Base-by-base conservation (phyloP, 129 eudicot genomes). In the Escallonia herrerae region DNA sequence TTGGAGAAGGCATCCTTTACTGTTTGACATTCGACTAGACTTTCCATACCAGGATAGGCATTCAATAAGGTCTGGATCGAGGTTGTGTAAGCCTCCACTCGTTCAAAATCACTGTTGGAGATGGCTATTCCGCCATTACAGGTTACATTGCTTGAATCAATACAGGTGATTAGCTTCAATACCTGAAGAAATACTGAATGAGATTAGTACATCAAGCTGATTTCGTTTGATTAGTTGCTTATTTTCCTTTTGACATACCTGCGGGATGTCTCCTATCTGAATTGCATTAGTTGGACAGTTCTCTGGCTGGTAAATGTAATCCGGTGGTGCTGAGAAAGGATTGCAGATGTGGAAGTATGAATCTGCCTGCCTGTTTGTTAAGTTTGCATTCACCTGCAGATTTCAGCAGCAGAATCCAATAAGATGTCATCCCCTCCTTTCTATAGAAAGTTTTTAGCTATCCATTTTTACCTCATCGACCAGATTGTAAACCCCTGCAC, bases 261-360 rank as follows among this genome's bases (percentile, higher is more conserved):
- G 78, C 51, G 97, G 97, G 68, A 91, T 82, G 63, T 87, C 88
- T 75, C 95, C 95, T 38, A 91, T 91, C 45, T 52, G 68, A 48
- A 91, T 74, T 8, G 95, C 67, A 22, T 79, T 80, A 53, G 81
- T 69, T 13, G 90, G 73, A 56, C 97, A 91, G 39, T 80, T 81
- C 70, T 82, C 67, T 47, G 97, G 96, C 60, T 80, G 80, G 62
- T 80, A 87, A 57, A 66, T 64, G 51, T 87, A 81, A 40, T 71
- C 81, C 0, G 96, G 97, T 66, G 97, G 88, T 40, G 75, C 84
- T 0, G 97, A 82, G 80, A 91, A 91, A 15, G 97, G 97, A 68
- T 91, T 91, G 86, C 97, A 91, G 14, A 91, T 82, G 22, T 85
- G 87, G 15, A 76, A 71, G 56, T 70, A 77, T 6, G 82, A 69